phyloP scores from a whole-genome alignment of 2,329 filamentous ascomycete genomes.

The Monosporascus sp. region DNA sequence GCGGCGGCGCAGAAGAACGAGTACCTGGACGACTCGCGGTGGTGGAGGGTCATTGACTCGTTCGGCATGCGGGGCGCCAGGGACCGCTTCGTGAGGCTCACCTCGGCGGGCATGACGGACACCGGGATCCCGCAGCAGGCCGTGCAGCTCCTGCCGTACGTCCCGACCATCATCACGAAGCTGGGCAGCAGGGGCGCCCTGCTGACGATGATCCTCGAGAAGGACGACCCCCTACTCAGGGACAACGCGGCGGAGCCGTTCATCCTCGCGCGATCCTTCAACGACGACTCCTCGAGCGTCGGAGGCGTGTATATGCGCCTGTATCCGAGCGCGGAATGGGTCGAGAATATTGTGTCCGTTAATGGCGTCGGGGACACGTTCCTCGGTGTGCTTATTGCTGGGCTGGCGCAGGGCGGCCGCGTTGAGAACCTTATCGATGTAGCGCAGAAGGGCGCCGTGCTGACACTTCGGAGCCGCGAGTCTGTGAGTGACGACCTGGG shows the following conservation, averaged over 20 bases:
- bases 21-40: constrained; percentile 64
- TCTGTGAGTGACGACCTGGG: constrained; percentile 61
- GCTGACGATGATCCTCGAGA: constrained; percentile 63
- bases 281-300: constrained; percentile 43
- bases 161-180: constrained; percentile 81
- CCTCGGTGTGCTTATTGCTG: constrained; percentile 76
- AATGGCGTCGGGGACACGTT: constrained; percentile 96
- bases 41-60: constrained; percentile 77
- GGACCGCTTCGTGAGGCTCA: constrained; percentile 66
- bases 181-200: constrained; percentile 73
- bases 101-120: constrained; percentile 64
- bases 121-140: constrained; percentile 77
- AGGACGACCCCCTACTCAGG: constrained; percentile 62
- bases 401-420: constrained; percentile 57
- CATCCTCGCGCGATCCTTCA: constrained; percentile 61
- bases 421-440: constrained; percentile 64
- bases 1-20: constrained; percentile 59
- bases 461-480: constrained; percentile 71
- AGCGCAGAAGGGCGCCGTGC: constrained; percentile 75
- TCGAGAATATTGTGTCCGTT: constrained; percentile 76
- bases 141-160: constrained; percentile 81
- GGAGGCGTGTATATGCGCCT: constrained; percentile 79
- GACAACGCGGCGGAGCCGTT: constrained; percentile 60
- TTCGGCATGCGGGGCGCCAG: constrained; percentile 72
- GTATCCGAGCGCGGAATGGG: constrained; percentile 61